Evolutionary conservation across 139 green algal genomes (phyloP).

Genomic region (Limnomonas spitsbergensis): DNA sequence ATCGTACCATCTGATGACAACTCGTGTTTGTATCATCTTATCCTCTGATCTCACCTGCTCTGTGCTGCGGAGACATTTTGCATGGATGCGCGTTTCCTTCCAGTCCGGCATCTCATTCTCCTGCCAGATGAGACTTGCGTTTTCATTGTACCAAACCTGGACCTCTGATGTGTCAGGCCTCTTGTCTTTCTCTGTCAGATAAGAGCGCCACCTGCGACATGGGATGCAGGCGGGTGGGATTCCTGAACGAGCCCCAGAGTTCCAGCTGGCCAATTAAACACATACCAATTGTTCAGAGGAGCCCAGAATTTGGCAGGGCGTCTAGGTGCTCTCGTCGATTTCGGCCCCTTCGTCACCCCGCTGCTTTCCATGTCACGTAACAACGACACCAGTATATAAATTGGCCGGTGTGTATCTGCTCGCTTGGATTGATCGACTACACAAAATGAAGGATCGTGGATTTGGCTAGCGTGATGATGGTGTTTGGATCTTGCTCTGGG

Average conservation of each 20-base stretch:
- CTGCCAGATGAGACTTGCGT: not conserved
- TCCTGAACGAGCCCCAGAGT: not conserved
- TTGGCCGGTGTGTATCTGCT: too few species aligned
- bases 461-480: too few species aligned
- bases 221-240: not conserved
- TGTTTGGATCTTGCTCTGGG: too few species aligned
- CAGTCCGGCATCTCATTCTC: not conserved
- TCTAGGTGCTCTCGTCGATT: not conserved
- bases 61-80: constrained; percentile 8
- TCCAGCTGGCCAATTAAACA: not conserved
- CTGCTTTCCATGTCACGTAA: not conserved
- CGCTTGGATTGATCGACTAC: too few species aligned
- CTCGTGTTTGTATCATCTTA: not conserved
- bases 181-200: not conserved
- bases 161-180: not conserved
- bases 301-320: constrained; percentile 10
- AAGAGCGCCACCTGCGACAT: not conserved
- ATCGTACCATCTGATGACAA: too few species aligned
- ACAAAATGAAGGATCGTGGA: too few species aligned
- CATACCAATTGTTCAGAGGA: not conserved
- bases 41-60: not conserved
- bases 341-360: not conserved
- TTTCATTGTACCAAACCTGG: not conserved
- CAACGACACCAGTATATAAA: too few species aligned
- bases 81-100: constrained; percentile 12